Evolutionary conservation across 495 filamentous ascomycete genomes (phyloP).

Genomic region (Aspergillus panamensis): DNA sequence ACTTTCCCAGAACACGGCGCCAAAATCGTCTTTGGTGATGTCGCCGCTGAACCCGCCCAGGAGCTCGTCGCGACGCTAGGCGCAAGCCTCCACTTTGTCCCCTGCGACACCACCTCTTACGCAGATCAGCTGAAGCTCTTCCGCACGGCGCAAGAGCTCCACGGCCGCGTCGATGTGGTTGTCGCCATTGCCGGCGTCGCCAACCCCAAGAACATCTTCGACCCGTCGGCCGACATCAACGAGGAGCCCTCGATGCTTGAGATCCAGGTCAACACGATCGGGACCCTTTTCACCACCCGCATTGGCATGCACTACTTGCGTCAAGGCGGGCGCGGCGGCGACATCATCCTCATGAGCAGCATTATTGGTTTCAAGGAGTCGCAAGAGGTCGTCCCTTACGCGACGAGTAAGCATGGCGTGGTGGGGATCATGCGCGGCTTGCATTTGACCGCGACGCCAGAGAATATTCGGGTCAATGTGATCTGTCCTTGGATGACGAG

Average conservation of each 20-base stretch:
- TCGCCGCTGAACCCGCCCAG: neutral
- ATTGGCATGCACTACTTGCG: constrained; percentile 7
- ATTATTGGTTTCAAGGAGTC: constrained; percentile 10
- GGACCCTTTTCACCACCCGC: constrained; percentile 7
- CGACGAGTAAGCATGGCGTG: constrained; percentile 9
- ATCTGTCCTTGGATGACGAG: constrained; percentile 13
- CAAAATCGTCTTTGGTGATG: constrained; percentile 6
- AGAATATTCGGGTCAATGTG: constrained; percentile 7
- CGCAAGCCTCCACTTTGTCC: constrained; percentile 6
- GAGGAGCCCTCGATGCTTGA: constrained; percentile 7
- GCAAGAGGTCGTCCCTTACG: neutral
- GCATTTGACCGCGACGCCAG: neutral
- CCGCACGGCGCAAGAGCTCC: neutral
- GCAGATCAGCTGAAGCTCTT: neutral
- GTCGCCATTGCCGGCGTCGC: constrained; percentile 5
- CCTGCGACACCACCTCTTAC: constrained; percentile 7
- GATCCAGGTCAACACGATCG: constrained; percentile 8
- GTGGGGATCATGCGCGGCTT: constrained; percentile 11
- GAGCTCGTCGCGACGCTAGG: neutral
- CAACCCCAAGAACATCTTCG: neutral
- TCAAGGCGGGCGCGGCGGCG: neutral
- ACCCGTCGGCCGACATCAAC: constrained; percentile 4
- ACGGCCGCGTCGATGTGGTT: constrained; percentile 5
- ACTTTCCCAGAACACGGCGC: constrained; percentile 6
- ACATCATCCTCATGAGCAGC: constrained; percentile 9